Conservation (phyloP, 2,329 filamentous ascomycete genomes). For the Aspergillus brunneoviolaceus region DNA sequence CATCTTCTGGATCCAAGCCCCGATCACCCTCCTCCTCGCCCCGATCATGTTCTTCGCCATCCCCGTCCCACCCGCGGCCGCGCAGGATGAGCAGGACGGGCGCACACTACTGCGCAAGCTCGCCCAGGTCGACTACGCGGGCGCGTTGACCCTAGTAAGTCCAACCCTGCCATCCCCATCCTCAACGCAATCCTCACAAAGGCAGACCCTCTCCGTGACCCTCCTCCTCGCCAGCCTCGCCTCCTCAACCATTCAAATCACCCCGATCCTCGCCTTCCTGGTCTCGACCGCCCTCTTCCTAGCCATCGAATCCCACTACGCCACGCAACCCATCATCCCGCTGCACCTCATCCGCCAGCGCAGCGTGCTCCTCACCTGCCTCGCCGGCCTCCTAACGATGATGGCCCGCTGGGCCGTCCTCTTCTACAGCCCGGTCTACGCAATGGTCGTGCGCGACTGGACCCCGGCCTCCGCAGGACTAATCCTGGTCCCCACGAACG, state of each 20-base stretch:
- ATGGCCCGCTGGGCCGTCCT: conserved; percentile 76
- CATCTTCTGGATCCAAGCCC: conserved; percentile 72
- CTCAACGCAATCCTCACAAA: not conserved
- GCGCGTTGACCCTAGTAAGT: conserved; percentile 64
- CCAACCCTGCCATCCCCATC: no score
- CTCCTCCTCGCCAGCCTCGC: conserved; percentile 71
- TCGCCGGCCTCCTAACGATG: conserved; percentile 76
- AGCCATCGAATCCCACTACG: conserved; percentile 62
- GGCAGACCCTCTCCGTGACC: conserved; percentile 62
- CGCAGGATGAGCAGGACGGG: conserved; percentile 31
- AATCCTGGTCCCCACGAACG: conserved; percentile 77
- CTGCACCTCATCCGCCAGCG: conserved; percentile 67
- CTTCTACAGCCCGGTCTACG: conserved; percentile 78
- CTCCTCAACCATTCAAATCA: conserved; percentile 59
- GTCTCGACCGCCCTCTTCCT: conserved; percentile 58
- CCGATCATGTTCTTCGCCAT: conserved; percentile 65
- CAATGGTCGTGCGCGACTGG: conserved; percentile 71
- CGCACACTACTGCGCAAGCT: conserved; percentile 55
- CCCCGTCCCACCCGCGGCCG: conserved; percentile 49
- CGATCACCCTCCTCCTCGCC: conserved; percentile 62
- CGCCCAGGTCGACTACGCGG: conserved; percentile 70
- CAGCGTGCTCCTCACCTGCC: conserved; percentile 69
- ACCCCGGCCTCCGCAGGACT: conserved; percentile 68
- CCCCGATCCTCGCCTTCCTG: conserved; percentile 62
- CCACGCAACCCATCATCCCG: conserved; percentile 72